Evolutionary conservation across 2,329 filamentous ascomycete genomes (phyloP), one percentile per base, ranked within the genome.

Genomic region (Fusarium longipes): DNA sequence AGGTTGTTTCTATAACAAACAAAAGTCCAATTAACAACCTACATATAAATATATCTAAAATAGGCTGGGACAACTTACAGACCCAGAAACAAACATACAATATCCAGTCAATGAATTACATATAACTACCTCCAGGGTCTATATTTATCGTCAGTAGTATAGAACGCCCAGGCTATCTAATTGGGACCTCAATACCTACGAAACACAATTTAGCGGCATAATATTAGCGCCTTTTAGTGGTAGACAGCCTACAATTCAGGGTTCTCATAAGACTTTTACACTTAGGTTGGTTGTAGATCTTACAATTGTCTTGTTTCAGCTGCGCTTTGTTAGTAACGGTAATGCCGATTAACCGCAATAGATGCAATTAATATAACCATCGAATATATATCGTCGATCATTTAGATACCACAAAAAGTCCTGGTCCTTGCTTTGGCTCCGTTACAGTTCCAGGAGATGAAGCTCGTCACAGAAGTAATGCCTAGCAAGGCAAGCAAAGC

Each of bases 371-470:
- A 27, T 27, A 27, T 27, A n/a, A n/a, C n/a, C n/a, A n/a, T n/a
- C n/a, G n/a, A n/a, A 27, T 27, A 27, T 27, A 8, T 8, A 27
- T 8, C 17, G 39, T 18, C 25, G 24, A 43, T 43, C 40, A 43
- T 43, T 35, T 17, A 35, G 32, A 9, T 35, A n/a, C 20, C 11
- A 1, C 7, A 25, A 14, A 10, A 14, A 5, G 12, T 18, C 33
- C 17, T 40, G 24, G 25, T 27, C 40, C 47, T 22, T 47, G 27
- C 40, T 32, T 25, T 40, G 57, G 58, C 17, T 62, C 58, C 58
- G 40, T 48, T 45, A 22, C 36, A 32, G 25, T 27, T 53, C 33
- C 45, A 29, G 29, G 17, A 50, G n/a, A 38, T 24, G 15, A 45
- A 29, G 15, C 11, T 24, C 18, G 39, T 53, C 35, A 35, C 18